Base-by-base conservation (phyloP, 306 rosid genomes). In the Morella rubra region DNA sequence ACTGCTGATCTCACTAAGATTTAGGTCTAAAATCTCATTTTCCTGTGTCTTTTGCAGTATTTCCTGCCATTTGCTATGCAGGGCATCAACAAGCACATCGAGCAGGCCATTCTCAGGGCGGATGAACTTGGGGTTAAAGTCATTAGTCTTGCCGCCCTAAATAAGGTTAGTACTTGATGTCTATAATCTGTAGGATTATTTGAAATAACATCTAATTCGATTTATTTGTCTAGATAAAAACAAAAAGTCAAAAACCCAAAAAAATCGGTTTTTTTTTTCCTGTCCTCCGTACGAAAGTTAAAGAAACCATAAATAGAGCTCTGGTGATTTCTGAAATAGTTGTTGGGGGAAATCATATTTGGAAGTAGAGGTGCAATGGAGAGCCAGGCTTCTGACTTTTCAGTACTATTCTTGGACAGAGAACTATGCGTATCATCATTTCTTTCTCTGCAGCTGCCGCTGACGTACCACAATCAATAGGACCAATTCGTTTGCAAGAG, bases 61-160 rank as follows among this genome's bases (percentile, higher is more conserved):
- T 92, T 96, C 90, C 76, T 96, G 78, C 98, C 99, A 73, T 91
- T 91, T 89, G 99, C 99, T 64, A 76, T 87, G 7, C 87, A 82
- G 8, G 97, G 99, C 58, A 96, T 96, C 79, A 96, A 96, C 72
- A 88, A 91, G 37, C 98, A 87, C 12, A 96, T 96, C 77, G 99
- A 96, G 76, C 67, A 81, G 27, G 96, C 99, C 62, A 96, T 96
- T 53, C 85, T 92, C 5, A 86, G 91, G 84, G 99, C 99, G 22
- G 97, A 96, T 80, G 89, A 81, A 76, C 70, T 92, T 61, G 99
- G 99, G 2, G 92, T 96, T 32, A 87, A 88, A 84, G 99, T 96
- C 83, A 91, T 96, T 22, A 96, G 99, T 85, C 93, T 96, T 12
- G 97, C 99, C 70, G 99, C 99, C 55, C 82, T 96, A 74, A 96